These are phyloP conservation scores for Hypomyces perniciosus DNA, from an alignment of 2,329 filamentous ascomycete species.

Conservation along the genomic window DNA sequence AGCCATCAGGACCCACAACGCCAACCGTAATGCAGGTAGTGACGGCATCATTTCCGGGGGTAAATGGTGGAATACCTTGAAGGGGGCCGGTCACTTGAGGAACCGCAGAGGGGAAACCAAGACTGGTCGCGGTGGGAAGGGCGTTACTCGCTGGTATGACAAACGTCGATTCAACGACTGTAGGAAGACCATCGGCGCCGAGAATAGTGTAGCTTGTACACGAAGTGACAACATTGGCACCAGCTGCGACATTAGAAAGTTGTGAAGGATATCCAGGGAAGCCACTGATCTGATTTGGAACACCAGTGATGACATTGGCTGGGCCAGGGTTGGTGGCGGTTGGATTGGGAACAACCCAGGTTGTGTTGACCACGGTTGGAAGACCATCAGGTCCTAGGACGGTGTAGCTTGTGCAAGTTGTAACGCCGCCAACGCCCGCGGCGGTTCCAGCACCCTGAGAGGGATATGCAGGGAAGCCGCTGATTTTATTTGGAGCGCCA, in stretches of 20 bases:
- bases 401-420: slow-evolving; percentile 24
- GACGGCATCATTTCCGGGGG: slow-evolving; percentile 15
- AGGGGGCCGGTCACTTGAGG: slow-evolving; percentile 15
- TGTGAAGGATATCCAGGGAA: slow-evolving; percentile 13
- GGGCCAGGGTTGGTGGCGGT: slow-evolving; percentile 13
- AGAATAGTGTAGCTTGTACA: slow-evolving; percentile 25
- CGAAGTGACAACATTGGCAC: slow-evolving; percentile 16
- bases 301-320: slow-evolving; percentile 2
- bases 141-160: slow-evolving; percentile 19
- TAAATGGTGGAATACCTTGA: slow-evolving; percentile 14
- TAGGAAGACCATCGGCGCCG: slow-evolving; percentile 23
- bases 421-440: slow-evolving; percentile 17
- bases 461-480: slow-evolving; percentile 10
- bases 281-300: not conserved
- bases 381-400: slow-evolving; percentile 23
- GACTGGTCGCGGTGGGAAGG: slow-evolving; percentile 15
- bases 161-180: slow-evolving; percentile 27
- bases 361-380: slow-evolving; percentile 26
- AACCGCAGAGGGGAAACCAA: slow-evolving; percentile 15
- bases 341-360: slow-evolving; percentile 23
- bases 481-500: slow-evolving; percentile 1
- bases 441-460: slow-evolving; percentile 4
- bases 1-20: slow-evolving; percentile 27
- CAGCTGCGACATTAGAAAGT: slow-evolving; percentile 11
- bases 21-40: slow-evolving; percentile 27